A percentile compares a stretch with the other conserved stretches of the same genome.
These are phyloP conservation scores for Aspergillus pseudotamarii DNA, from an alignment of 2,329 filamentous ascomycete genomes.

Conservation along the genomic window DNA sequence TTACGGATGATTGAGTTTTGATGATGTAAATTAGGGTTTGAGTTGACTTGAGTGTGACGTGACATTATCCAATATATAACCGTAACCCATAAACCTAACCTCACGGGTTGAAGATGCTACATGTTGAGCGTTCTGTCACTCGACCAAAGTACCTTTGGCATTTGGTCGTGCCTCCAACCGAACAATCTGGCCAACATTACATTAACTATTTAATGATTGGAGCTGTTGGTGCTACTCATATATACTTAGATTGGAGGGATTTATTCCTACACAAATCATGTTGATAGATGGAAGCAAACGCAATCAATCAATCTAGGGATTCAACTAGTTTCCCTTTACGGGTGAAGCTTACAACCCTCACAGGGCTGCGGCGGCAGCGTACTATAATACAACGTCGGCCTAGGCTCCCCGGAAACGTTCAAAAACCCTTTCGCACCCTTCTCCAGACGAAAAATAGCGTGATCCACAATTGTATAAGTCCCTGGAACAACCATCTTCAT, in stretches of 20 bases:
- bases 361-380: slow-evolving; percentile 30
- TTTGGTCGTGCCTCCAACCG: too few relatives aligned
- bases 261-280: too few relatives aligned
- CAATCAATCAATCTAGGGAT: too few relatives aligned
- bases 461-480: slow-evolving; percentile 38
- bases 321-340: too few relatives aligned
- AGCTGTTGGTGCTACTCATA: not conserved
- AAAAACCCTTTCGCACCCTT: slow-evolving; percentile 40
- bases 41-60: not conserved
- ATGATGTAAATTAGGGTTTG: not conserved
- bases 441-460: slow-evolving; percentile 39
- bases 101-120: too few relatives aligned
- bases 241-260: not conserved
- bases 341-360: slow-evolving; percentile 36
- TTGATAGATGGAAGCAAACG: too few relatives aligned
- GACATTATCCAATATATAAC: too few relatives aligned
- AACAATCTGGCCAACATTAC: not conserved
- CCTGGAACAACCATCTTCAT: slow-evolving; percentile 37
- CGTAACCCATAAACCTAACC: not conserved
- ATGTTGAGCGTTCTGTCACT: too few relatives aligned
- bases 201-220: not conserved
- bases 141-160: too few relatives aligned
- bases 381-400: slow-evolving; percentile 32
- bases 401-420: slow-evolving; percentile 35
- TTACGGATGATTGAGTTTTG: too few relatives aligned